Evolutionary conservation across 169 alveolate genomes (phyloP).

Genomic region (Plasmodium ovale): DNA sequence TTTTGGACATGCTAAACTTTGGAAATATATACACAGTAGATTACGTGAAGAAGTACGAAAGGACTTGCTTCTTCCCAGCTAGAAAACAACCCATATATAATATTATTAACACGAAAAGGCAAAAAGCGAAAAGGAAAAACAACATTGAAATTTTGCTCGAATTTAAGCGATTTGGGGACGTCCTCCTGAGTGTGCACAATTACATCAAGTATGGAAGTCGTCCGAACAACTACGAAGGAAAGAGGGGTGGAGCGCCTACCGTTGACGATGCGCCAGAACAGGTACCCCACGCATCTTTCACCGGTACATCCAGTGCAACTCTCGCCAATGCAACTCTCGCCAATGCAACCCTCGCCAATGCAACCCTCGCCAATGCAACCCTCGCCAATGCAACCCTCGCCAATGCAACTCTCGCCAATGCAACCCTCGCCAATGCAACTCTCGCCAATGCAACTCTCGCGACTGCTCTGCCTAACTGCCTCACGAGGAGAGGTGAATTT

Average conservation of each 20-base stretch:
- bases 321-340: too few species aligned
- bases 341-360: neutral
- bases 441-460: neutral
- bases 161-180: conserved; percentile 27
- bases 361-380: neutral
- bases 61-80: conserved; percentile 68
- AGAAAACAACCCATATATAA: conserved; percentile 72
- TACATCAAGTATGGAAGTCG: conserved; percentile 72
- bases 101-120: conserved; percentile 47
- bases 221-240: conserved; percentile 35
- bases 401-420: neutral
- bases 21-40: conserved; percentile 57
- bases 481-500: conserved; percentile 6
- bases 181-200: conserved; percentile 35
- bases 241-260: neutral
- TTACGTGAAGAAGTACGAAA: conserved; percentile 38
- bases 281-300: too few species aligned
- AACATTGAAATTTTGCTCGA: conserved; percentile 58
- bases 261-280: neutral
- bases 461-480: neutral
- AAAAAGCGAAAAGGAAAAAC: conserved; percentile 31
- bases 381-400: neutral
- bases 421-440: neutral
- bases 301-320: neutral
- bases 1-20: conserved; percentile 11